Base-by-base conservation (phyloP, 2,329 filamentous ascomycete species). In the Fusarium cyanostomum region DNA sequence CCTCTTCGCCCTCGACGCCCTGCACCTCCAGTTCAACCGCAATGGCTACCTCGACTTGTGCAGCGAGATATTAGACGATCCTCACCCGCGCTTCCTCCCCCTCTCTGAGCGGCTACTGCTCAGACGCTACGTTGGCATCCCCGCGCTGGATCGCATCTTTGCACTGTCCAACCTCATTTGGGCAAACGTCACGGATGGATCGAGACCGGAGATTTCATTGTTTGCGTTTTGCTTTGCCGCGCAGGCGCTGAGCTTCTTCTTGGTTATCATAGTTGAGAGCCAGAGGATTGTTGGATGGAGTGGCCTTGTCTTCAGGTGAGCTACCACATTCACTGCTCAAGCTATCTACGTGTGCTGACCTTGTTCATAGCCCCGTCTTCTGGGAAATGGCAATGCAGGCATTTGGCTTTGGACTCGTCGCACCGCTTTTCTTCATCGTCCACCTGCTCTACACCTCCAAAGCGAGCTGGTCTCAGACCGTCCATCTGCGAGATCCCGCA, bases 341-440 rank as follows among this genome's bases (percentile, higher is more conserved):
- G 7, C 3, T 27, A 7, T 15, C 34, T 27, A 35, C 11, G 30
- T 37, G 18, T 57, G 12, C 34, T 13, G 49, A 28, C 13, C 10
- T n/a, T 26, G 21, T 21, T 21, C 12, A 9, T 12, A 71, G 69
- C 43, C 61, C 66, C 6, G 30, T 69, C 3, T n/a, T 69, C 10
- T 73, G 71, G 71, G 59, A 59, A 3, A 45, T 71, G 15, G 26
- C 42, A 0, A 65, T 66, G 43, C 70, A 73, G 33, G 21, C 39
- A 1, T 8, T 71, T 13, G 69, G 70, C 3, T 71, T 67, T 18
- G 71, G 64, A n/a, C 49, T 67, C 4, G 15, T 67, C 9, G 59
- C 60, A 5, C 71, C 71, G 4, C 11, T 71, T 1, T 73, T 69
- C 26, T 56, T 53, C 26, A 16, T 67, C 24, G 21, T 66, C 2